These are phyloP conservation scores for Coemansia sp. DNA, from an alignment of 192 early-diverging fungal species.

Conservation along the genomic window DNA sequence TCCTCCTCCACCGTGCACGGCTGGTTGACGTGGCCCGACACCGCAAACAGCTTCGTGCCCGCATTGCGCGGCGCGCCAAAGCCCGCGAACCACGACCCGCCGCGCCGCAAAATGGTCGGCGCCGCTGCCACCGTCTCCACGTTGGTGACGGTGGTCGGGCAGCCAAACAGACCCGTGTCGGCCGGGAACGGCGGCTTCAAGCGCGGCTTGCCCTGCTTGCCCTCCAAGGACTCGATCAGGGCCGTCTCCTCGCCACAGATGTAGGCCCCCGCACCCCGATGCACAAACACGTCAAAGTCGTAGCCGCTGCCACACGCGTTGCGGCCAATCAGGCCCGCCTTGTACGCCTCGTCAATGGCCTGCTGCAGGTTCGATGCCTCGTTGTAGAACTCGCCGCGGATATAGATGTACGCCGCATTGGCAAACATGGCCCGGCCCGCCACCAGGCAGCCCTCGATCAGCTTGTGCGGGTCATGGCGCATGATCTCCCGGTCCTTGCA, in stretches of 20 bases:
- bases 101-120: slow-evolving; percentile 87
- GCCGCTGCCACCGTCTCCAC: slow-evolving; percentile 99
- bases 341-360: slow-evolving; percentile 97
- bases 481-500: slow-evolving; percentile 98
- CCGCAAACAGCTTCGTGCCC: slow-evolving; percentile 96
- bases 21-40: slow-evolving; percentile 96
- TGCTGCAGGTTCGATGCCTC: slow-evolving; percentile 88
- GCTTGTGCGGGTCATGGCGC: slow-evolving; percentile 92
- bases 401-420: slow-evolving; percentile 96
- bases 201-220: slow-evolving; percentile 97
- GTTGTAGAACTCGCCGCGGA: slow-evolving; percentile 95
- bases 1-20: slow-evolving; percentile 98
- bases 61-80: slow-evolving; percentile 90
- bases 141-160: slow-evolving; percentile 99
- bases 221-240: slow-evolving; percentile 85
- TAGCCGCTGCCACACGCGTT: slow-evolving; percentile 94
- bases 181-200: slow-evolving; percentile 99
- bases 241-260: slow-evolving; percentile 97
- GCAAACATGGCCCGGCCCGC: slow-evolving; percentile 97
- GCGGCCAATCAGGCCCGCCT: slow-evolving; percentile 95
- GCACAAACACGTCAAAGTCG: slow-evolving; percentile 96
- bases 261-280: slow-evolving; percentile 96
- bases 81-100: slow-evolving; percentile 88
- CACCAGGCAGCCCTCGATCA: slow-evolving; percentile 93
- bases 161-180: slow-evolving; percentile 96